phyloP scores from a whole-genome alignment of 2,329 filamentous ascomycete species.

The Neocucurbitaria cava region DNA sequence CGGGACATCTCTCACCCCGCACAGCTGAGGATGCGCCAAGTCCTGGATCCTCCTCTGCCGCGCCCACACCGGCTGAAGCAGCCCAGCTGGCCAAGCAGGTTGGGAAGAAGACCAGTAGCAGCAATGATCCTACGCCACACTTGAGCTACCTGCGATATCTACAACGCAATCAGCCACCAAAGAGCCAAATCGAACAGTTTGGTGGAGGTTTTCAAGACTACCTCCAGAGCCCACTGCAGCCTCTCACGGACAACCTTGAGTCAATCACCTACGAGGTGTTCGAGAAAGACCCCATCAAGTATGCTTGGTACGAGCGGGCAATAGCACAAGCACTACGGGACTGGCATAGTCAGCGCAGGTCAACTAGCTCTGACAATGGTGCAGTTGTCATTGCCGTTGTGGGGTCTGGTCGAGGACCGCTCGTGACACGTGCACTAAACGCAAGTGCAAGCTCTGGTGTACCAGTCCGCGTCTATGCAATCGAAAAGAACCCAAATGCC shows the following conservation, averaged over 20 bases:
- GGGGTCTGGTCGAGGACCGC: constrained; percentile 88
- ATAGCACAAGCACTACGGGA: constrained; percentile 81
- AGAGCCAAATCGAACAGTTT: constrained; percentile 69
- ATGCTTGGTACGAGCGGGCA: constrained; percentile 91
- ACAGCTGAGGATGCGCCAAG: constrained; percentile 50
- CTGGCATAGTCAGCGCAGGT: constrained; percentile 75
- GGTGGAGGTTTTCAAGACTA: constrained; percentile 86
- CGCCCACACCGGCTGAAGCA: constrained; percentile 74
- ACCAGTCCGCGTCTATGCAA: constrained; percentile 83
- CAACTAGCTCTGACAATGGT: constrained; percentile 73
- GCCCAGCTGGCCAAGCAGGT: constrained; percentile 49
- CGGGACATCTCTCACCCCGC: constrained; percentile 50
- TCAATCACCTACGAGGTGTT: constrained; percentile 98
- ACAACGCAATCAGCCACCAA: constrained; percentile 78
- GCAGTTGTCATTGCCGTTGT: constrained; percentile 88
- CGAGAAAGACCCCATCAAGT: constrained; percentile 97
- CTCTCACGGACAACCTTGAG: constrained; percentile 93
- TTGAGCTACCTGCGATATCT: constrained; percentile 84
- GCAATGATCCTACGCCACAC: constrained; percentile 66
- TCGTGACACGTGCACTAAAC: constrained; percentile 84
- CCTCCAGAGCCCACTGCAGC: constrained; percentile 92
- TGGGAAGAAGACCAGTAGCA: constrained; percentile 55
- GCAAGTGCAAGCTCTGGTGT: constrained; percentile 80
- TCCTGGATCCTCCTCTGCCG: constrained; percentile 29
- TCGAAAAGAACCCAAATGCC: constrained; percentile 98